These are phyloP conservation scores for Pyrenula massariospora DNA, from an alignment of 495 filamentous ascomycete species.

Conservation along the genomic window DNA sequence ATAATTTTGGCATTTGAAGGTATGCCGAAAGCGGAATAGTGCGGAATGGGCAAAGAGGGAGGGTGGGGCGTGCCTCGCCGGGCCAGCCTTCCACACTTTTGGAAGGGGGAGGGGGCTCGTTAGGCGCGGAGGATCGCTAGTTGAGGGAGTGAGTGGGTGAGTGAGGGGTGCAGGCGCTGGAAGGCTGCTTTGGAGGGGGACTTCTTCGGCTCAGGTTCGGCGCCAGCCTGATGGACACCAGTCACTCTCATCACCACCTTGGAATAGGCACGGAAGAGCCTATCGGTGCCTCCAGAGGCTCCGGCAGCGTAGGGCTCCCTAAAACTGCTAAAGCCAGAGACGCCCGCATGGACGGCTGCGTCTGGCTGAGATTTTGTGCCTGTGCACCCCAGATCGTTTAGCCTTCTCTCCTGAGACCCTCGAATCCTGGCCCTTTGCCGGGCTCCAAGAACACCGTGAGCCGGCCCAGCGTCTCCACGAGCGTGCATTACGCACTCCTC, in stretches of 20 bases:
- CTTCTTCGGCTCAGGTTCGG: not conserved
- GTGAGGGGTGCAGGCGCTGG: not conserved
- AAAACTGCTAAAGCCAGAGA: too few species aligned
- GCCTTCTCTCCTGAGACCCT: not conserved
- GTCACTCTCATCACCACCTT: too few species aligned
- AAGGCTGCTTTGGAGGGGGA: not conserved
- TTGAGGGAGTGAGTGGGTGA: too few species aligned
- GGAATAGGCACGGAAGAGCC: not conserved
- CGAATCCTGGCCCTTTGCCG: not conserved
- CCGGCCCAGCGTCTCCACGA: too few species aligned
- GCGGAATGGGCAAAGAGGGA: not conserved
- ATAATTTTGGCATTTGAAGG: not conserved
- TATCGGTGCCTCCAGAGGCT: not conserved
- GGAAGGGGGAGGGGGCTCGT: not conserved
- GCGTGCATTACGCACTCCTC: slow-evolving; percentile 5
- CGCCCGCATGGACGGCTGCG: too few species aligned
- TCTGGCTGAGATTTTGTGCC: not conserved
- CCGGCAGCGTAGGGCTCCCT: not conserved
- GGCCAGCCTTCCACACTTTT: too few species aligned
- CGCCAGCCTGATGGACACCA: too few species aligned
- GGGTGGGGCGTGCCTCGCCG: too few species aligned
- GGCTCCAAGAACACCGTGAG: not conserved
- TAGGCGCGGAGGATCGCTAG: too few species aligned
- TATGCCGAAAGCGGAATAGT: not conserved
- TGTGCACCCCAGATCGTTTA: not conserved